Conservation (phyloP, 2,329 filamentous ascomycete genomes). For the Aspergillus amoenus region DNA sequence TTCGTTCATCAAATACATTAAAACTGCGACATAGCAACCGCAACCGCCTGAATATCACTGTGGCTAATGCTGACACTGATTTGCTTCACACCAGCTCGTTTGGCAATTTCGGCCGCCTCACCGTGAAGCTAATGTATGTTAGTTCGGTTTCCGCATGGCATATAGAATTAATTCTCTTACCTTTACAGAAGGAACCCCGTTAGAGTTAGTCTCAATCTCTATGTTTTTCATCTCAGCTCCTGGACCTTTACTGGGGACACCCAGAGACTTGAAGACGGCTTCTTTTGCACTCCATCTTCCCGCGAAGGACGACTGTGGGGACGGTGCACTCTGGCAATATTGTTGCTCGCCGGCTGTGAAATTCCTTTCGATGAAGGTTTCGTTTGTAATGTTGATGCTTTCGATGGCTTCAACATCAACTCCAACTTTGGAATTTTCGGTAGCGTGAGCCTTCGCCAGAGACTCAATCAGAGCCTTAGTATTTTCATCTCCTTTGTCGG, state of each 20-base stretch:
- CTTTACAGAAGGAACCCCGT: constrained; percentile 77
- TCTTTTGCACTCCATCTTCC: constrained; percentile 98
- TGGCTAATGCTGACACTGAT: constrained; percentile 95
- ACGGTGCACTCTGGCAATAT: constrained; percentile 79
- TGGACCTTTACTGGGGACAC: constrained; percentile 80
- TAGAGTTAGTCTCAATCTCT: constrained; percentile 80
- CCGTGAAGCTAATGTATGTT: constrained; percentile 71
- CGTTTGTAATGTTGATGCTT: constrained; percentile 87
- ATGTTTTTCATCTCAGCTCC: constrained; percentile 92
- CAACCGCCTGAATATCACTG: constrained; percentile 89
- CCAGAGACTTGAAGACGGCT: constrained; percentile 95
- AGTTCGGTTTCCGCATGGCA: constrained; percentile 2
- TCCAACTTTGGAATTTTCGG: constrained; percentile 74
- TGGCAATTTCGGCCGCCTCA: constrained; percentile 77
- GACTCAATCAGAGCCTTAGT: constrained; percentile 76
- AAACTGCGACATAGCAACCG: constrained; percentile 83
- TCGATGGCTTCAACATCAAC: constrained; percentile 90
- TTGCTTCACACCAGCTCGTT: constrained; percentile 80
- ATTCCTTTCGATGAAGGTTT: constrained; percentile 91
- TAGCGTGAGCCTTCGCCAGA: constrained; percentile 64
- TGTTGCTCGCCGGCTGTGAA: constrained; percentile 81
- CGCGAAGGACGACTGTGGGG: constrained; percentile 85
- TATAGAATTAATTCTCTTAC: constrained; percentile 57
- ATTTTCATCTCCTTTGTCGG: constrained; percentile 58
- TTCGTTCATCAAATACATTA: constrained; percentile 34